Conservation (phyloP, 2,329 filamentous ascomycete genomes). For the Apiospora marii region DNA sequence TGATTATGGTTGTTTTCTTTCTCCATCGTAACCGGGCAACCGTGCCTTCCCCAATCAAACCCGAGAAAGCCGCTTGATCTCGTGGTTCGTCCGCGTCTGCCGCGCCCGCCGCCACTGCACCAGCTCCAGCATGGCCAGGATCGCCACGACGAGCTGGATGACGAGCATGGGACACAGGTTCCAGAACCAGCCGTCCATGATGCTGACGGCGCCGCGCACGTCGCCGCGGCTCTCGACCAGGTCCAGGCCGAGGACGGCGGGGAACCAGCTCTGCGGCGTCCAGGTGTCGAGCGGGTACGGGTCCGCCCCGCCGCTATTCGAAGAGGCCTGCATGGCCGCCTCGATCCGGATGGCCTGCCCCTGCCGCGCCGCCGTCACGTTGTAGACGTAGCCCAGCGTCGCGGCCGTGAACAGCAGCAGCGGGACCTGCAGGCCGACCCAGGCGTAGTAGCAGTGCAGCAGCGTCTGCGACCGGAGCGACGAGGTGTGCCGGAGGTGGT, state of each 20-base stretch:
- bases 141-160: slow-evolving; percentile 36
- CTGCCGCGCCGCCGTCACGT: slow-evolving; percentile 39
- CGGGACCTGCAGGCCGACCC: slow-evolving; percentile 44
- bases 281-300: slow-evolving; percentile 44
- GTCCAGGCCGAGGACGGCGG: slow-evolving; percentile 43
- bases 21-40: not conserved
- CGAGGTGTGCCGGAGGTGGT: not conserved
- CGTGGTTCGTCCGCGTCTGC: slow-evolving; percentile 4
- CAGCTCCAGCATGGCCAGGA: slow-evolving; percentile 26
- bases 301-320: slow-evolving; percentile 26
- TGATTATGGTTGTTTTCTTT: not conserved
- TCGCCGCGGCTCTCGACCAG: slow-evolving; percentile 37
- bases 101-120: slow-evolving; percentile 15
- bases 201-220: slow-evolving; percentile 37
- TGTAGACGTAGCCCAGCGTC: slow-evolving; percentile 48
- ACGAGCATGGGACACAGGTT: slow-evolving; percentile 45
- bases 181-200: slow-evolving; percentile 48
- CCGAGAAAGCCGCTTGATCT: slow-evolving; percentile 16
- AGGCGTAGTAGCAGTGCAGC: slow-evolving; percentile 42
- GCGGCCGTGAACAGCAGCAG: slow-evolving; percentile 45
- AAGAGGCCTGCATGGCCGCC: slow-evolving; percentile 31
- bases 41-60: not conserved
- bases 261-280: slow-evolving; percentile 51
- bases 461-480: slow-evolving; percentile 15
- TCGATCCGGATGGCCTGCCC: slow-evolving; percentile 43